Base-by-base conservation (phyloP, 208 protist species). In the Willaertia magna region DNA sequence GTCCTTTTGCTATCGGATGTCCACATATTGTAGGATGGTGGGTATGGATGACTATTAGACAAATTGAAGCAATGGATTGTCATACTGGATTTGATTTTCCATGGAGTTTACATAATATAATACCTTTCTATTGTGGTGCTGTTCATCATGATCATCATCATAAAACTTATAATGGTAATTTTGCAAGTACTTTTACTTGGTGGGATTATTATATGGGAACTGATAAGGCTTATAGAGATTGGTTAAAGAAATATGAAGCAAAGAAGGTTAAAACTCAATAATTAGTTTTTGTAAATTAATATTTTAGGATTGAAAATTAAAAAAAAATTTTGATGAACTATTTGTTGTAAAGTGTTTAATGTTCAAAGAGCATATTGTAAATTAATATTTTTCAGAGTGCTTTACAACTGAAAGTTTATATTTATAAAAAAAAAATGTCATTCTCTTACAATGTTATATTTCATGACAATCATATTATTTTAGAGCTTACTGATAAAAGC, bases 51-150 rank as follows among this genome's bases (percentile, higher is more conserved):
- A 67, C 48, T 0, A 18, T 88, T 40, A 47, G 88, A 20, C 86
- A 88, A 67, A 44, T 85, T 43, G 88, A 90, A 82, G 85, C 86
- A 6, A 74, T 89, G 12, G 88, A 90, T 48, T 76, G 61, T 22
- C 88, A 90, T 67, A 79, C 49, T 20, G 88, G 88, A n/a, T 90
- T 89, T 42, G 59, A 90, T 46, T 81, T 90, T n/a, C 88, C 88
- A 46, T 88, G 55, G 52, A 78, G 85, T 51, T 75, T 86, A 16
- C 52, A 52, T 4, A 61, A 88, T 40, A 42, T 90, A 6, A 51
- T 88, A 87, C 88, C 88, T 30, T 89, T 86, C 52, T 90, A 88
- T 34, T 82, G 86, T 75, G 88, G 88, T 74, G 18, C 86, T n/a
- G 34, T 40, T 40, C 78, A 85, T 85, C 86, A 87, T n/a, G 86